phyloP scores from a whole-genome alignment of 768 basidiomycete species.

The Gelatoporia subvermispora region DNA sequence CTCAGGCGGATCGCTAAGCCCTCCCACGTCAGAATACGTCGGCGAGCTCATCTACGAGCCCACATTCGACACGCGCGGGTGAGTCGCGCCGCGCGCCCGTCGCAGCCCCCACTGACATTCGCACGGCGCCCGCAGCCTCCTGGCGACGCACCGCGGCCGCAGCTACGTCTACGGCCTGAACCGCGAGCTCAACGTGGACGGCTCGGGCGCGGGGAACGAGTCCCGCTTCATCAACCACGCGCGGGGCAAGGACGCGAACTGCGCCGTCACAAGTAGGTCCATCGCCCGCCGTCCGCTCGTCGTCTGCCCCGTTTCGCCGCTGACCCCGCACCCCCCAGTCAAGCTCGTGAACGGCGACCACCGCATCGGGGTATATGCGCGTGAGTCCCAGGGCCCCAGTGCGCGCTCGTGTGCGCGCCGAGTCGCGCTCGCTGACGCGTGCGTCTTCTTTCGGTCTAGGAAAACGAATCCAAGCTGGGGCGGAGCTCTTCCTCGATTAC shows the following conservation, averaged over 20 bases:
- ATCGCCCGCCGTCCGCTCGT: background rate
- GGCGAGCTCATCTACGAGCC: constrained; percentile 55
- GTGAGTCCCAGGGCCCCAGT: constrained; percentile 30
- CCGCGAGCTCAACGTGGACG: constrained; percentile 44
- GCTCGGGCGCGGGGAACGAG: constrained; percentile 50
- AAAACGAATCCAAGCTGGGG: constrained; percentile 33
- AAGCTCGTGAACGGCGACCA: constrained; percentile 60
- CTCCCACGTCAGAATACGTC: constrained; percentile 47
- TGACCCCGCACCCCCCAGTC: constrained; percentile 30
- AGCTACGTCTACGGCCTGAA: constrained; percentile 63
- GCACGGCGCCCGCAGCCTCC: constrained; percentile 25
- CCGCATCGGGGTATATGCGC: constrained; percentile 57
- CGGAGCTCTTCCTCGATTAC: constrained; percentile 57
- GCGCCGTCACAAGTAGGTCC: constrained; percentile 38
- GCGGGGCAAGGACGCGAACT: constrained; percentile 33
- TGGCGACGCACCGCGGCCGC: constrained; percentile 44
- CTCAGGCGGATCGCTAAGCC: background rate
- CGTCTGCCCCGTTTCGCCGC: constrained; percentile 1
- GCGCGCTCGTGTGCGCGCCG: background rate
- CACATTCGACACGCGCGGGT: constrained; percentile 51
- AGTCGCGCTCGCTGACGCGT: background rate
- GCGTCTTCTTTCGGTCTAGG: constrained; percentile 23
- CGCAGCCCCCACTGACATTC: background rate
- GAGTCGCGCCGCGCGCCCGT: constrained; percentile 14
- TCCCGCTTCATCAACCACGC: constrained; percentile 70